Evolutionary conservation across 371 early-diverging fungal species (phyloP).

Genomic region (Batrachochytrium dendrobatidis): DNA sequence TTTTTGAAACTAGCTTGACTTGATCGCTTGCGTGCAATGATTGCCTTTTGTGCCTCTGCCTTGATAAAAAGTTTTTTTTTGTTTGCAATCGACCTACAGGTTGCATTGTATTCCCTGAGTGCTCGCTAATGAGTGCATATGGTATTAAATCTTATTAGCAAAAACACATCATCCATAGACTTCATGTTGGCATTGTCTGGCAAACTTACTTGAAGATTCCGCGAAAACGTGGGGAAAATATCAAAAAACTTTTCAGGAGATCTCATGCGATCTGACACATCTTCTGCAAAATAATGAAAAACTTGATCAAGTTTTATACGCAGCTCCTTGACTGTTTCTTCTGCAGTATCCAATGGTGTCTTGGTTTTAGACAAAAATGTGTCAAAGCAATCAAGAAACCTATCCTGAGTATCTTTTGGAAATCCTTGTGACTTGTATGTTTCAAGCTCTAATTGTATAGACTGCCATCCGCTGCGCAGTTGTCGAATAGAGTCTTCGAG

Average conservation of each 20-base stretch:
- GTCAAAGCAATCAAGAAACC: neutral
- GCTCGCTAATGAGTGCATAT: neutral
- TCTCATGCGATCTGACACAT: conserved; percentile 12
- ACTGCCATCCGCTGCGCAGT: neutral
- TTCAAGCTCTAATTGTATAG: neutral
- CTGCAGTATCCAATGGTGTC: conserved; percentile 9
- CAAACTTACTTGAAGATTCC: conserved; percentile 3
- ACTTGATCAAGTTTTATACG: conserved; percentile 21
- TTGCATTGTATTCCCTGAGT: conserved; percentile 2
- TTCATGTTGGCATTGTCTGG: too few species aligned
- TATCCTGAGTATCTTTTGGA: neutral
- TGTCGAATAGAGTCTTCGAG: neutral
- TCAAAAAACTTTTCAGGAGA: conserved; percentile 35
- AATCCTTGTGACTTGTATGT: conserved; percentile 1
- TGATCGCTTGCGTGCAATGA: too few species aligned
- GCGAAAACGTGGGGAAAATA: conserved; percentile 9
- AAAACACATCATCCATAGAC: too few species aligned
- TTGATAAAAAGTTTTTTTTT: too few species aligned
- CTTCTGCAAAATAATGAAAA: conserved; percentile 35
- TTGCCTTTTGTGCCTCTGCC: too few species aligned
- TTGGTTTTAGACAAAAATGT: neutral
- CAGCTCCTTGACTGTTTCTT: conserved; percentile 14
- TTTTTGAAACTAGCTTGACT: too few species aligned
- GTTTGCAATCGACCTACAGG: conserved; percentile 7
- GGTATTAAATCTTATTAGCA: neutral